phyloP scores from a whole-genome alignment of 2,329 filamentous ascomycete genomes.

The Truncatella angustata region DNA sequence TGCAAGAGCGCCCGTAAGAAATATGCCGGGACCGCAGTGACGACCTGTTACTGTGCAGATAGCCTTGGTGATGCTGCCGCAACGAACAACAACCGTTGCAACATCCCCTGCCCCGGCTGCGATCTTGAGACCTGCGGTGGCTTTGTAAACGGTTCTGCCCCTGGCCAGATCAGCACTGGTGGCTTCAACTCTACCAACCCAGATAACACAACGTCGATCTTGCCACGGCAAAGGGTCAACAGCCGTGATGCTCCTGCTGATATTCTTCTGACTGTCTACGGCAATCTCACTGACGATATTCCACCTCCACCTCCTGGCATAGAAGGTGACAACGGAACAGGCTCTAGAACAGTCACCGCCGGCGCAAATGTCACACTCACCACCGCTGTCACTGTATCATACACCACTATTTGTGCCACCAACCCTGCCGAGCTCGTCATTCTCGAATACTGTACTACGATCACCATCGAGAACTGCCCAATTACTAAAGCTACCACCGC shows the following conservation, averaged over 20 bases:
- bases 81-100: slow-evolving; percentile 31
- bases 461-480: slow-evolving; percentile 27
- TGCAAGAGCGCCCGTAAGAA: slow-evolving; percentile 29
- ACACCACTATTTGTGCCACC: slow-evolving; percentile 32
- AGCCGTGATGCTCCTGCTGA: slow-evolving; percentile 26
- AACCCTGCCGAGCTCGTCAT: slow-evolving; percentile 30
- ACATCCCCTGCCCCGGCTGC: slow-evolving; percentile 41
- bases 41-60: slow-evolving; percentile 45
- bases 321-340: slow-evolving; percentile 24
- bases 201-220: slow-evolving; percentile 10
- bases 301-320: slow-evolving; percentile 32
- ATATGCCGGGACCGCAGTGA: slow-evolving; percentile 38
- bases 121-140: slow-evolving; percentile 41
- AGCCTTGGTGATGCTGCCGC: slow-evolving; percentile 38
- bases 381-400: slow-evolving; percentile 29
- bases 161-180: neutral
- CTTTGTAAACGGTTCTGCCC: slow-evolving; percentile 15
- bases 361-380: slow-evolving; percentile 13
- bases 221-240: slow-evolving; percentile 15
- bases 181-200: slow-evolving; percentile 8
- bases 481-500: slow-evolving; percentile 14
- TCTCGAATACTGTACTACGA: slow-evolving; percentile 31
- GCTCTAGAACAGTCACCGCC: neutral
- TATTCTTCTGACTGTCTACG: slow-evolving; percentile 44
- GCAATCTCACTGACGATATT: slow-evolving; percentile 27